Percentiles rank a stretch among this genome's conserved stretches.
Conservation (phyloP, 1,284 basidiomycete genomes). For the Termitomyces sp. region DNA sequence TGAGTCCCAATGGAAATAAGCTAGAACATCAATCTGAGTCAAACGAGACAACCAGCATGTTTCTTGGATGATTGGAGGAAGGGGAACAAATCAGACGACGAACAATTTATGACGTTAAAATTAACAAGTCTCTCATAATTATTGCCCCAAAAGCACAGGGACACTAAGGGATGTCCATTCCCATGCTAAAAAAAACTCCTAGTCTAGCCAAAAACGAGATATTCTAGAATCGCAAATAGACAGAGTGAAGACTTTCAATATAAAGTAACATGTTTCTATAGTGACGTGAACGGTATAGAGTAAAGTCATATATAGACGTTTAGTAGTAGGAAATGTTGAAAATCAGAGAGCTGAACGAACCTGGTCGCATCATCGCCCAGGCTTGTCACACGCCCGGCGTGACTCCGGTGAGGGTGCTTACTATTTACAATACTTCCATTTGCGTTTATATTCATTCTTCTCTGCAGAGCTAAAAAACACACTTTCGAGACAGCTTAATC, state of each 20-base stretch:
- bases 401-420: not conserved
- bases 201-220: not conserved
- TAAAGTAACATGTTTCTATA: not conserved
- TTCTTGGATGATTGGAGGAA: not conserved
- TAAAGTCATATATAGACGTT: not conserved
- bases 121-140: not conserved
- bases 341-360: not conserved
- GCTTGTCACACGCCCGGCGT: not conserved
- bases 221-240: not conserved
- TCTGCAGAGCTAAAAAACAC: not conserved
- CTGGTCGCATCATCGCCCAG: not conserved
- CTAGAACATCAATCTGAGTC: not conserved
- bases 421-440: not conserved
- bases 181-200: not conserved
- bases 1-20: not conserved
- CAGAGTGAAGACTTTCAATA: not conserved
- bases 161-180: not conserved
- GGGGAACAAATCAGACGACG: not conserved
- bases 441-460: not conserved
- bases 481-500: not conserved
- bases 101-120: not conserved
- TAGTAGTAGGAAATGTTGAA: not conserved
- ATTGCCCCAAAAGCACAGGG: not conserved
- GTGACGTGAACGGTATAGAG: not conserved
- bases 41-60: not conserved